Evolutionary conservation across 495 filamentous ascomycete genomes (phyloP).

Genomic region (Lasiosphaeria ovina): DNA sequence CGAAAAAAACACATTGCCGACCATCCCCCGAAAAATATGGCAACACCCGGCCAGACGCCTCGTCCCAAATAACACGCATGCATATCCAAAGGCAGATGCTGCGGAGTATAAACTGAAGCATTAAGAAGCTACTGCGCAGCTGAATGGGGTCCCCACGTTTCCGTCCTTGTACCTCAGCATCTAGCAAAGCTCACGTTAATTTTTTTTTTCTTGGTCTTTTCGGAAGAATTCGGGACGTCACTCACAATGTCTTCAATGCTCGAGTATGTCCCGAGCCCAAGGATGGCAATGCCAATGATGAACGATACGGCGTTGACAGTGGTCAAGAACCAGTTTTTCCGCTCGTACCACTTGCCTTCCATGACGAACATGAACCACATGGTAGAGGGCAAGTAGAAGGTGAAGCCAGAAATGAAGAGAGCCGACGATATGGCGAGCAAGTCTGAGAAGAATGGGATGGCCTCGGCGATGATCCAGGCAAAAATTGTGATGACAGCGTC

Average conservation of each 20-base stretch:
- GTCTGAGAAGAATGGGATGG: slow-evolving; percentile 70
- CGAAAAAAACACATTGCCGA: too few species aligned
- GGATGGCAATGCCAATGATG: slow-evolving; percentile 53
- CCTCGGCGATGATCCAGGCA: slow-evolving; percentile 69
- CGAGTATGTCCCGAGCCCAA: slow-evolving; percentile 59
- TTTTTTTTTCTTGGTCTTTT: background rate
- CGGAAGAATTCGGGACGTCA: slow-evolving; percentile 8
- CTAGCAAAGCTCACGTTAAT: slow-evolving; percentile 21
- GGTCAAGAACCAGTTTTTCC: slow-evolving; percentile 46
- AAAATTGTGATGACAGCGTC: slow-evolving; percentile 58
- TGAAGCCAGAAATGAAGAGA: slow-evolving; percentile 63
- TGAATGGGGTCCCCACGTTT: background rate
- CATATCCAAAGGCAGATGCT: too few species aligned
- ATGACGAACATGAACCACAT: slow-evolving; percentile 66
- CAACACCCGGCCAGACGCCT: too few species aligned
- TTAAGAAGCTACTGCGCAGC: background rate
- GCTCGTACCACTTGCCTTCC: slow-evolving; percentile 47
- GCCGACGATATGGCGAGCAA: slow-evolving; percentile 61
- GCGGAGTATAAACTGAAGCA: background rate
- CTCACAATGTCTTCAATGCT: slow-evolving; percentile 56
- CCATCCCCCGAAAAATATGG: too few species aligned
- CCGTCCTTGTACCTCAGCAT: slow-evolving; percentile 38
- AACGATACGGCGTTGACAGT: slow-evolving; percentile 52
- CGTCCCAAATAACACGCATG: too few species aligned
- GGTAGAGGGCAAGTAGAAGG: slow-evolving; percentile 61